These are phyloP conservation scores for Rhodosporidiobolus odoratus DNA, from an alignment of 768 basidiomycete species.

Conservation along the genomic window DNA sequence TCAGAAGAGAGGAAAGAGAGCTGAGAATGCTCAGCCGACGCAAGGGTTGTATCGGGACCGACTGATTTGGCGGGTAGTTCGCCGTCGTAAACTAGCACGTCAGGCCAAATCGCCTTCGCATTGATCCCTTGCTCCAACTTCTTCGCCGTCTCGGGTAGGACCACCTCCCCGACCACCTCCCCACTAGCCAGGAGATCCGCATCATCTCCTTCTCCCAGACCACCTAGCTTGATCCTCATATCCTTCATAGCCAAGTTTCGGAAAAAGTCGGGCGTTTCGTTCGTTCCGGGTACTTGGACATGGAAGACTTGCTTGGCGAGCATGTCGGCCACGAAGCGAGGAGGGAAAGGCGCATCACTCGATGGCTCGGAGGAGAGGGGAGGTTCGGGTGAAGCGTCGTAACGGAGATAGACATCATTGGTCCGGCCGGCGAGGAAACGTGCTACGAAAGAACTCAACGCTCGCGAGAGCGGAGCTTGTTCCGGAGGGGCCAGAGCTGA, in stretches of 20 bases:
- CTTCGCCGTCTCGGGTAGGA: conserved; percentile 20
- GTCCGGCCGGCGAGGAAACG: conserved; percentile 31
- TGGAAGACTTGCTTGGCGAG: conserved; percentile 5
- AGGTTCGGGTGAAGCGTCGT: conserved; percentile 18
- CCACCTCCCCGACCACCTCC: conserved; percentile 29
- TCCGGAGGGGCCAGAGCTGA: neutral
- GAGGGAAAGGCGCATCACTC: conserved; percentile 17
- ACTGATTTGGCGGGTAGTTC: conserved; percentile 12
- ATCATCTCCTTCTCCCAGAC: conserved; percentile 14
- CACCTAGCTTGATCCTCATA: conserved; percentile 32
- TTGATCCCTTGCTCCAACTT: conserved; percentile 16
- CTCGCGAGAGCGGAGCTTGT: conserved; percentile 11
- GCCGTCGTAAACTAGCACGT: conserved; percentile 40
- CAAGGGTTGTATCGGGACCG: neutral
- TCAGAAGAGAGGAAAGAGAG: neutral
- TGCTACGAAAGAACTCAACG: conserved; percentile 27
- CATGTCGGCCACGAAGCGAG: conserved; percentile 19
- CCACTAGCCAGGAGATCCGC: conserved; percentile 33
- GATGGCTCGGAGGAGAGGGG: neutral
- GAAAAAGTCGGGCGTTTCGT: conserved; percentile 32
- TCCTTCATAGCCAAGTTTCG: conserved; percentile 33
- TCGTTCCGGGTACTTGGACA: conserved; percentile 23
- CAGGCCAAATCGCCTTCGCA: conserved; percentile 28
- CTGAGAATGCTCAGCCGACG: neutral
- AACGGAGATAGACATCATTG: conserved; percentile 25